Base-by-base conservation (phyloP, 371 early-diverging fungal genomes). In the Syncephalastrum racemosum region DNA sequence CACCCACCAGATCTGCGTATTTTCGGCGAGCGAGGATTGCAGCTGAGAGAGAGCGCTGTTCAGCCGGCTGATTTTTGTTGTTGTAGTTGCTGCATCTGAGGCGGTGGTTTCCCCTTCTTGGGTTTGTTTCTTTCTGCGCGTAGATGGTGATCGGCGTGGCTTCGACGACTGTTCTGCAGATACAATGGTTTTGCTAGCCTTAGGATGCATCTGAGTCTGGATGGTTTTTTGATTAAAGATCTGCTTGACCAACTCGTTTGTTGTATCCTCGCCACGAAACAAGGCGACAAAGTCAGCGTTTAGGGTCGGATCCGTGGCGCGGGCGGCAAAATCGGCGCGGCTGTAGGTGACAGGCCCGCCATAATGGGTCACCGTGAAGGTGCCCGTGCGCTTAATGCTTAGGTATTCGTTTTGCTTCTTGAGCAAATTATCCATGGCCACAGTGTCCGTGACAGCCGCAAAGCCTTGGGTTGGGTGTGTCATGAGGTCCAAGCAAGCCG, bases 1-100 rank as follows among this genome's bases (percentile, higher is more conserved):
- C 25, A 95, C 75, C 64, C 88, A 92, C 96, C 96, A 96, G 3
- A 86, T 75, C 47, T 88, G 84, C 1, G 96, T 89, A 12, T 31
- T 31, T 41, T 88, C 86, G 31, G 78, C 74, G 8, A 96, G 64
- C 7, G 90, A 84, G 14, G 84, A 82, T 14, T 92, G 73, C 14
- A 95, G 69, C 60, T 89, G 88, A 36, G 85, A 74, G 5, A 93
- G 68, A 2, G 88, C 70, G 22, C 62, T 63, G 2, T 49, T 50
- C 22, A 69, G 27, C 15, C 92, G 88, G 0, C 79, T 80, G 15
- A 82, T 45, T 12, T 31, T 31, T 31, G 36, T 31, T 31, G 49
- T 53, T 23, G 19, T 50, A 22, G 53, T 19, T 54, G 55, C 36
- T 69, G 56, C 41, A 4, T 46, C 42, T 31, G 46, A 10, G 18